Percentiles rank a stretch among this genome's conserved stretches.
Evolutionary conservation across 176 grass and related monocot genomes (phyloP).

Genomic region (Triticum urartu): DNA sequence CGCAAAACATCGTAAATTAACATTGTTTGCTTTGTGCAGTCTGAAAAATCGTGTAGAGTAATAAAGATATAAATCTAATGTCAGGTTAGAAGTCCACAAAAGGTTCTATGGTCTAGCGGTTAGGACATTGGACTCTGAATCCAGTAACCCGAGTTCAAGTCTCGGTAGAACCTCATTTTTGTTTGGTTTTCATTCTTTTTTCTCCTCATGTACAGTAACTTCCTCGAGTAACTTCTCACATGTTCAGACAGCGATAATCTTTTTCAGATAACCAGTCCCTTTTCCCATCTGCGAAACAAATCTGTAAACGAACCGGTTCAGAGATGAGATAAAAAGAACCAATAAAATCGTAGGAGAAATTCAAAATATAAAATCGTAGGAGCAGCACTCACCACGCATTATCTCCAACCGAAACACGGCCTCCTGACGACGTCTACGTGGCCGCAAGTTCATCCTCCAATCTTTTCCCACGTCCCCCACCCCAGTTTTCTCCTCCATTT

Average conservation of each 20-base stretch:
- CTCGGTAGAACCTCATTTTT: conserved; percentile 54
- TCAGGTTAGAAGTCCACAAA: rapidly evolving
- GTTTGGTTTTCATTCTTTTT: background rate
- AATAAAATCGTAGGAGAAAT: background rate
- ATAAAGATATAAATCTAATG: too few relatives aligned
- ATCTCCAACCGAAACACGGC: background rate
- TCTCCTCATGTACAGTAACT: background rate
- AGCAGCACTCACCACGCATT: conserved; percentile 20
- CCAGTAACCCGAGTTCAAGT: conserved; percentile 80
- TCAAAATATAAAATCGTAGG: background rate
- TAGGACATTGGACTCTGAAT: conserved; percentile 88
- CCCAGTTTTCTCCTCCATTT: background rate
- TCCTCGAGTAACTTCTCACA: background rate
- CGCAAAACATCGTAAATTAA: too few relatives aligned
- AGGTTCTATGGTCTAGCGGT: conserved; percentile 76
- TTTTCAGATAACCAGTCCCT: background rate
- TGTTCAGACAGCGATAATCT: background rate
- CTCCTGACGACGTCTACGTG: conserved; percentile 16
- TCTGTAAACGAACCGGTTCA: background rate
- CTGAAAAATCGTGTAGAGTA: background rate
- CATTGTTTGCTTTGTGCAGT: too few relatives aligned
- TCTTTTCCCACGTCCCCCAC: background rate
- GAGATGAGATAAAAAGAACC: background rate
- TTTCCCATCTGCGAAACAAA: background rate
- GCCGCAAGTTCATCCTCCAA: conserved; percentile 6